These are phyloP conservation scores for Fusarium cicatricum DNA, from an alignment of 2,329 filamentous ascomycete species.

Conservation along the genomic window DNA sequence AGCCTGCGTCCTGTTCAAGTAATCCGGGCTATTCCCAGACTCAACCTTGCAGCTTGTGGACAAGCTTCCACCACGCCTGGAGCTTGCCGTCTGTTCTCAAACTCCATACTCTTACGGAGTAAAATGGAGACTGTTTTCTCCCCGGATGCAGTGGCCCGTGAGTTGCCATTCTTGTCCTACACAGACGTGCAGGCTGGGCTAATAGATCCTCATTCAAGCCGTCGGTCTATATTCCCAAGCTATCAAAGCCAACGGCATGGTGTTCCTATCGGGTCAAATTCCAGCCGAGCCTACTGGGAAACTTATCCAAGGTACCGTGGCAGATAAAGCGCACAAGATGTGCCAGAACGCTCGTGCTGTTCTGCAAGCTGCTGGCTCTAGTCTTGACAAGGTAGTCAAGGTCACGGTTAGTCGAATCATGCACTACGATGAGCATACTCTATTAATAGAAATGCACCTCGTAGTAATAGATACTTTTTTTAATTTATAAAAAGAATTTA, in stretches of 20 bases:
- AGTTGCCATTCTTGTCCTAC: not conserved
- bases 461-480: no score
- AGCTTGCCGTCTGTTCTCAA: not conserved
- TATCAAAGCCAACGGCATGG: conserved; percentile 51
- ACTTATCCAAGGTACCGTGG: conserved; percentile 68
- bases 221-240: conserved; percentile 30
- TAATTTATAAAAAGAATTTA: no score
- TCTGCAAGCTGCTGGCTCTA: conserved; percentile 70
- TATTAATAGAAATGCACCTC: no score
- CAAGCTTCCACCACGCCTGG: not conserved
- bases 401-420: no score
- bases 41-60: no score
- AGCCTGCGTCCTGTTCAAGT: no score
- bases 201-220: not conserved
- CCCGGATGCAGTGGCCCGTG: conserved; percentile 14
- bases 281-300: conserved; percentile 66
- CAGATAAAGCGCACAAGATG: conserved; percentile 34
- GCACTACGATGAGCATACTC: no score
- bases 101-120: not conserved
- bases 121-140: conserved; percentile 28
- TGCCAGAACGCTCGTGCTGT: conserved; percentile 69
- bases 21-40: no score
- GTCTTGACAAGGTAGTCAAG: conserved; percentile 72
- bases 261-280: conserved; percentile 77
- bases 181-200: not conserved